Percentiles rank a stretch among this genome's conserved stretches.
Conservation (phyloP, 2,329 filamentous ascomycete genomes). For the Fusarium siculi region DNA sequence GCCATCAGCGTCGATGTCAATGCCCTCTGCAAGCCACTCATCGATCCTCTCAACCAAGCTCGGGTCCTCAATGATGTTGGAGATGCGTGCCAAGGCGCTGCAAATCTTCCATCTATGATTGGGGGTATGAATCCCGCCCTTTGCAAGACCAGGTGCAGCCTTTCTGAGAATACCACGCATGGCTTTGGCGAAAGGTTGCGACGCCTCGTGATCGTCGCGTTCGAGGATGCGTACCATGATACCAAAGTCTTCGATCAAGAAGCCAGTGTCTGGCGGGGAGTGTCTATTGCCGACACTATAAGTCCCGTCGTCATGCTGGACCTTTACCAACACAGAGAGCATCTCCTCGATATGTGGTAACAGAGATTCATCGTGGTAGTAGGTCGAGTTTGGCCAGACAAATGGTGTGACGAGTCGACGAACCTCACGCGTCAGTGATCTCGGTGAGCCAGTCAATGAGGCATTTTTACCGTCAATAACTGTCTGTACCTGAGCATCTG, state of each 20-base stretch:
- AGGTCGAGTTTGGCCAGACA: constrained; percentile 5
- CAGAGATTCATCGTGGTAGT: constrained; percentile 11
- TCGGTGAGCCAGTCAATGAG: constrained; percentile 2
- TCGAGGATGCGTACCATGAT: constrained; percentile 23
- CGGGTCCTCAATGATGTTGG: background rate
- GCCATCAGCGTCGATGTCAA: constrained; percentile 16
- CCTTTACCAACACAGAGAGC: background rate
- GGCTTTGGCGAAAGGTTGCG: background rate
- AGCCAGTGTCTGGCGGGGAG: constrained; percentile 16
- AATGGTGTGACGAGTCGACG: constrained; percentile 15
- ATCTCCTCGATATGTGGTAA: constrained; percentile 11
- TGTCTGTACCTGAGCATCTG: background rate
- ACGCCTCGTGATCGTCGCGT: background rate
- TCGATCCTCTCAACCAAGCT: constrained; percentile 7
- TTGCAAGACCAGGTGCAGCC: constrained; percentile 5
- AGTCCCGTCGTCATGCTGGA: constrained; percentile 6
- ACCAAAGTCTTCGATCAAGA: constrained; percentile 18
- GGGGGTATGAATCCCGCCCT: constrained; percentile 10
- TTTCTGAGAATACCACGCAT: constrained; percentile 16
- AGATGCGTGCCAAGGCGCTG: constrained; percentile 18
- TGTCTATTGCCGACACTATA: constrained; percentile 20
- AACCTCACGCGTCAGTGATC: constrained; percentile 6
- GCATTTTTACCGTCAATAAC: constrained; percentile 1
- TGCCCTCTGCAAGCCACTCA: constrained; percentile 18
- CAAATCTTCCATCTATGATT: constrained; percentile 25